Evolutionary conservation across 768 basidiomycete genomes (phyloP), one percentile per base, ranked within the genome.

Genomic region (Hydnomerulius pinastri): DNA sequence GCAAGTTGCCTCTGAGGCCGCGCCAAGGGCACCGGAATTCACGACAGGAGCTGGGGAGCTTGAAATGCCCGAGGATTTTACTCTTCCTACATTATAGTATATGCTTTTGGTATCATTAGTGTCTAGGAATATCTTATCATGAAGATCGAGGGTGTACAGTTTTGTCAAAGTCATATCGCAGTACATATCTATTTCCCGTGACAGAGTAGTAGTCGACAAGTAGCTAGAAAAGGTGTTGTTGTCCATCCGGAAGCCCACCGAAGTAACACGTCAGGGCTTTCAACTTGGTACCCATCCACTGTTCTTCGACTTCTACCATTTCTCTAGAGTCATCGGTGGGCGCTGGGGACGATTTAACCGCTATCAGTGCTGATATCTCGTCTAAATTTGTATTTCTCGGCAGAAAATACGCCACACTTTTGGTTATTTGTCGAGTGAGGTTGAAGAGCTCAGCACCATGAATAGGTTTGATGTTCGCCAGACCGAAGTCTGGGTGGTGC

Each of bases 221-320:
- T 50, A 23, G 56, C 68, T 55, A 79, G 55, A 83, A 91, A 53
- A 85, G 58, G 33, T 79, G 64, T 46, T 83, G 84, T 60, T 92
- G 89, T 3, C 86, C 87, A 20, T 68, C 66, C 8, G 71, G 88
- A 36, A 98, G 71, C 11, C 92, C 92, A 6, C 96, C 96, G 69
- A 87, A 97, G 67, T 97, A 96, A 65, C 91, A 94, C 1, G 92
- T 97, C 45, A 98, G 70, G 0, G 95, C 96, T 64, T 98, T 98
- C 37, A 98, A 70, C 73, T 96, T 96, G 9, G 76, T 76, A 2
- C 92, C 87, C 86, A 92, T 96, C 94, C 93, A 98, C 66, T 92
- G 92, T 69, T 98, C 96, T 64, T 98, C 94, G 6, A 98, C 79
- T 68, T 98, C 96, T 9, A 96, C 78, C 67, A 68, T 75, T 67